phyloP scores from a whole-genome alignment of 495 filamentous ascomycete species.

The Trichodelitschia bisporula region DNA sequence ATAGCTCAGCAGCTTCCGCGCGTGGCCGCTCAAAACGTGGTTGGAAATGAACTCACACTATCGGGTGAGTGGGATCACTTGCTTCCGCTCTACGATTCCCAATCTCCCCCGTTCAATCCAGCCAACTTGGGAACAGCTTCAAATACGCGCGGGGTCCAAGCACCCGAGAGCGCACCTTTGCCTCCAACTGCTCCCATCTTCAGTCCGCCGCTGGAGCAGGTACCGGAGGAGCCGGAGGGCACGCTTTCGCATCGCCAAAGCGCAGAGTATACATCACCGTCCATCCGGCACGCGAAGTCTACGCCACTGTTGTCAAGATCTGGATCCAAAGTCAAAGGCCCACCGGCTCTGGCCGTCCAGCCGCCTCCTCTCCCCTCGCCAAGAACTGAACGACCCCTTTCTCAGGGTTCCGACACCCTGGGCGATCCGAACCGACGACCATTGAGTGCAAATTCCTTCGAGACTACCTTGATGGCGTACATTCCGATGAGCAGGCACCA shows the following conservation, averaged over 20 bases:
- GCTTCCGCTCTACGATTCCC: no score
- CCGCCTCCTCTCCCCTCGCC: constrained; percentile 6
- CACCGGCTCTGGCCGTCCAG: constrained; percentile 1
- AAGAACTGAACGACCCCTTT: constrained; percentile 8
- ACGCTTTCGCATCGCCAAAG: constrained; percentile 4
- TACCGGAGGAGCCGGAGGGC: constrained; percentile 49
- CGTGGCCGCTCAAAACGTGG: constrained; percentile 15
- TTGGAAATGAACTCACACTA: not conserved
- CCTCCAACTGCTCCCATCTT: constrained; percentile 19
- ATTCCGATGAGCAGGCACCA: no score
- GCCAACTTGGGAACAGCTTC: not conserved
- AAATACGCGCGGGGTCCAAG: constrained; percentile 19
- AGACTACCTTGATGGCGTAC: constrained; percentile 1
- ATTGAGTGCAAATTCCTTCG: constrained; percentile 3
- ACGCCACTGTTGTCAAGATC: not conserved
- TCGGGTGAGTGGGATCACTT: not conserved
- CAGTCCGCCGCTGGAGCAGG: constrained; percentile 31
- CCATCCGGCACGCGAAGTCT: no score
- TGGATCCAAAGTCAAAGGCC: not conserved
- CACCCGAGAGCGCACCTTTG: constrained; percentile 25
- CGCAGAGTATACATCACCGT: not conserved
- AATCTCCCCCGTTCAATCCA: not conserved
- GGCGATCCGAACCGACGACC: constrained; percentile 3
- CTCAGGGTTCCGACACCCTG: constrained; percentile 13
- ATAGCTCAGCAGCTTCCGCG: no score